phyloP scores from a whole-genome alignment of 345 rosid genomes.

The Raphanus raphanistrum region DNA sequence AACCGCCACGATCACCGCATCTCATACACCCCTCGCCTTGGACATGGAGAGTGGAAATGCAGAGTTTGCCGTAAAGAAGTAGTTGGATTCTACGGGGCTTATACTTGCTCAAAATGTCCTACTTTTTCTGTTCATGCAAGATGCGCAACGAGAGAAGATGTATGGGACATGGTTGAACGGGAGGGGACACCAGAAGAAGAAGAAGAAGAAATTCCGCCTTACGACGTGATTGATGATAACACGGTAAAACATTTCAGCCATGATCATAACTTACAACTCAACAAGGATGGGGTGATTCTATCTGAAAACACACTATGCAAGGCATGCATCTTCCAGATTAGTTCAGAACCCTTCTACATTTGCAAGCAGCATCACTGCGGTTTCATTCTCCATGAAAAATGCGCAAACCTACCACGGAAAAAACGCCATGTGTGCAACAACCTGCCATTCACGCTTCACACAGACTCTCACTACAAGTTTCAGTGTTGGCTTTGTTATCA shows the following conservation, averaged over 20 bases:
- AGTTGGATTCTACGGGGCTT: no score
- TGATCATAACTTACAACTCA: background rate
- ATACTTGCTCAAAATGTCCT: no score
- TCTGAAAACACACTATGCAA: background rate
- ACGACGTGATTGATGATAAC: slow-evolving; percentile 3
- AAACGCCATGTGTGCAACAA: background rate
- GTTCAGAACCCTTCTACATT: background rate
- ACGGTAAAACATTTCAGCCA: slow-evolving; percentile 17
- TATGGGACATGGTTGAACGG: no score
- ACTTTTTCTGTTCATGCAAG: no score
- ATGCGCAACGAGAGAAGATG: no score
- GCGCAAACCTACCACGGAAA: background rate
- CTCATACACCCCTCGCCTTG: no score
- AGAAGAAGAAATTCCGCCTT: background rate
- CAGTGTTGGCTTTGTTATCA: background rate
- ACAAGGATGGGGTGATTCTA: background rate
- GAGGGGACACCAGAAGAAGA: background rate
- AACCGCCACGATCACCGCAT: no score
- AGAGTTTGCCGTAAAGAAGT: no score
- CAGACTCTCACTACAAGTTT: no score
- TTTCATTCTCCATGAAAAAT: background rate
- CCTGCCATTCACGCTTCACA: background rate
- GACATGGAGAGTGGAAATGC: no score
- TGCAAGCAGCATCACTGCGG: background rate
- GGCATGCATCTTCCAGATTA: slow-evolving; percentile 12